Evolutionary conservation across 2,329 filamentous ascomycete genomes (phyloP), one percentile per base, ranked within the genome.

Genomic region (Colletotrichum orbiculare): DNA sequence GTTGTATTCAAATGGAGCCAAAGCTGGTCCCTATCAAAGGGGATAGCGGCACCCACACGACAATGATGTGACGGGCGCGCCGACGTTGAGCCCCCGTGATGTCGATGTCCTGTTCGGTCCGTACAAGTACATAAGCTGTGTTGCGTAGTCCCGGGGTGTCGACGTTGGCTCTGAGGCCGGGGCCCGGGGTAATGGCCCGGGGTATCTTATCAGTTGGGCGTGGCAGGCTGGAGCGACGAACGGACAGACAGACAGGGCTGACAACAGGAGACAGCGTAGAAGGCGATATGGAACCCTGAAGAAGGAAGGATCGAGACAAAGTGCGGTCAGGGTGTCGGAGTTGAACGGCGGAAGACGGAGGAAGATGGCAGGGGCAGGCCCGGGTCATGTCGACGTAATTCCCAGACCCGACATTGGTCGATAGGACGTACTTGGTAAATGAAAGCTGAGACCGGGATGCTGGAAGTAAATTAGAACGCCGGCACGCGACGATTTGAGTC

Each of bases 401-500:
- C 42, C 41, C 38, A 17, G 55, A 17, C 38, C n/a, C 33, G 11
- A 45, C 33, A 60, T 48, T 64, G 60, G 60, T 25, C 25, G 25
- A 25, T 25, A 25, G 25, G 25, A 25, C 25, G 25, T 25, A 25
- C 4, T 25, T 25, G 17, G 17, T 17, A 17, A 17, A 17, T 17
- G 17, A 17, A 25, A 25, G 25, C 25, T 25, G 25, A 25, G 4
- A 15, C 39, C 8, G 35, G 41, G 48, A 60, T 41, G 57, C 45
- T 57, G 15, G 57, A 46, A 46, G 48, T 49, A 60, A 47, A 54
- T 41, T 54, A 54, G 48, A 48, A 47, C 48, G 47, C 25, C 25
- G 25, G 25, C 25, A 25, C 25, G 25, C 25, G 25, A 25, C 25
- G 25, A 25, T 25, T 25, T 25, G 25, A 25, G 25, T 4, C 4